A percentile compares a stretch with the other conserved stretches of the same genome.
phyloP scores from a whole-genome alignment of 441 rosid species.

The Pelargonium cotyledonis region DNA sequence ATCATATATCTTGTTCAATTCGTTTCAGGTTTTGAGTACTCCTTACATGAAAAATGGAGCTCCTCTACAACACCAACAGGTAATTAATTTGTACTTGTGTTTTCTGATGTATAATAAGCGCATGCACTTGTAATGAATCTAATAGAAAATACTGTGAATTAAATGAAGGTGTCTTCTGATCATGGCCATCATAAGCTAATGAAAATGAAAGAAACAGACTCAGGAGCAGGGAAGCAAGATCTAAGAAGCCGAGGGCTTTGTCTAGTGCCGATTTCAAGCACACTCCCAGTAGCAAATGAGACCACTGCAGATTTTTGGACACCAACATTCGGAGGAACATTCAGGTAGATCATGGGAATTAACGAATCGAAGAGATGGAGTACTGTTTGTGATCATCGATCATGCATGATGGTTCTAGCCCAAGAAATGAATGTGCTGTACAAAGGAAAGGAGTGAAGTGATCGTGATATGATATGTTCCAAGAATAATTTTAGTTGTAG shows the following conservation, averaged over 20 bases:
- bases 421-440: no score
- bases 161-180: neutral
- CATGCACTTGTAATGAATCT: no score
- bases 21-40: constrained; percentile 54
- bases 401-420: no score
- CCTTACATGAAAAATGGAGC: constrained; percentile 61
- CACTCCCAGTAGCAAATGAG: constrained; percentile 58
- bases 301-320: constrained; percentile 65
- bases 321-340: constrained; percentile 57
- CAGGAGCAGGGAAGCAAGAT: constrained; percentile 32
- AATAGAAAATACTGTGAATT: neutral
- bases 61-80: constrained; percentile 56
- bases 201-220: constrained; percentile 9
- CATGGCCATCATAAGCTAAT: neutral
- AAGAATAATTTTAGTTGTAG: no score
- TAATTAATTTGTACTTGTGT: constrained; percentile 8
- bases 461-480: no score
- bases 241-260: constrained; percentile 56
- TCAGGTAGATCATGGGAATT: constrained; percentile 34
- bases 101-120: no score
- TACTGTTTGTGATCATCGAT: no score
- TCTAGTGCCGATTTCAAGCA: constrained; percentile 57
- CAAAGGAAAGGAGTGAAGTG: no score
- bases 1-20: constrained; percentile 10
- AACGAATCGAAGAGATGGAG: no score